Percentiles rank a stretch among this genome's conserved stretches.
These are phyloP conservation scores for Syzygium jambos DNA, from an alignment of 345 rosid genomes.

Conservation along the genomic window DNA sequence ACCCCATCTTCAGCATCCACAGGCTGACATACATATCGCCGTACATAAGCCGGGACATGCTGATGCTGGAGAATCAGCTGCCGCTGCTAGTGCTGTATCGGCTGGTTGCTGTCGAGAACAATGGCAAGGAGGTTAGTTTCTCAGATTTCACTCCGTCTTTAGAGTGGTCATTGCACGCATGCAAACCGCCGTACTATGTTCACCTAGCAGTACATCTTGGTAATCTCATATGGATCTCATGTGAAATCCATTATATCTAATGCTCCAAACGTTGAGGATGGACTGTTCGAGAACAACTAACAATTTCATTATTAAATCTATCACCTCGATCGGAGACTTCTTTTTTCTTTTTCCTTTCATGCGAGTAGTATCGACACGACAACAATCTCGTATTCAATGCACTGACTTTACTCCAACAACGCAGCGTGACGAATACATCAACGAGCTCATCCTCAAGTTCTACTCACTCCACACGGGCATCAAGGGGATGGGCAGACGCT, in stretches of 20 bases:
- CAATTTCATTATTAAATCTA: background rate
- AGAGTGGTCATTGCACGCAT: background rate
- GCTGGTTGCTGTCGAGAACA: slow-evolving; percentile 9
- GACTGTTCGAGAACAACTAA: background rate
- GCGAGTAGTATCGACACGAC: background rate
- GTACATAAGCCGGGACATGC: background rate
- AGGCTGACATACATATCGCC: slow-evolving; percentile 26
- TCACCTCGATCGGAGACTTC: background rate
- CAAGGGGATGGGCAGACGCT: background rate
- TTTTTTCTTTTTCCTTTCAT: background rate
- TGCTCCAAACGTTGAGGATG: background rate
- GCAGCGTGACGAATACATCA: background rate
- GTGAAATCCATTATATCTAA: background rate
- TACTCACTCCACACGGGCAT: background rate
- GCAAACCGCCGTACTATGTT: too few species aligned
- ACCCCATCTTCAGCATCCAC: slow-evolving; percentile 36
- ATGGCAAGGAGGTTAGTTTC: background rate
- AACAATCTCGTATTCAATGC: background rate
- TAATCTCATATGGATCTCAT: background rate
- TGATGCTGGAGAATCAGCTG: background rate
- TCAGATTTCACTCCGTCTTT: background rate
- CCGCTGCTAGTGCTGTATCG: background rate
- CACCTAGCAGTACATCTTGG: background rate
- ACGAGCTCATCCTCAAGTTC: background rate
- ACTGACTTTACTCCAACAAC: background rate